A percentile compares a stretch with the other conserved stretches of the same genome.
These are phyloP conservation scores for Barnettozyma californica DNA, from an alignment of 805 yeast genomes.

Conservation along the genomic window DNA sequence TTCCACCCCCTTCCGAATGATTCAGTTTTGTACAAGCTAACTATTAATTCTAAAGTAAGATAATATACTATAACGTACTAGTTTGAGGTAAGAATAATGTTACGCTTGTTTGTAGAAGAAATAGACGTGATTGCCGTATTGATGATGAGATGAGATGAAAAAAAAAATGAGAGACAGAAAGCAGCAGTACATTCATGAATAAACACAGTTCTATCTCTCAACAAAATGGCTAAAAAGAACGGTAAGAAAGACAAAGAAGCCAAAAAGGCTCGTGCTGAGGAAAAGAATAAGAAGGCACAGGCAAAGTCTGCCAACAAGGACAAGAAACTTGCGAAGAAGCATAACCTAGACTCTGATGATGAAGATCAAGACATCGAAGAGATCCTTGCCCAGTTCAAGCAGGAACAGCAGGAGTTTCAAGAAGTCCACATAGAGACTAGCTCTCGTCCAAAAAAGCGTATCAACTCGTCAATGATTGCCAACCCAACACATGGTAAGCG, in stretches of 20 bases:
- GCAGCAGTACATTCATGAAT: no score
- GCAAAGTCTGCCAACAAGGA: conserved; percentile 69
- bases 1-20: no score
- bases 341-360: conserved; percentile 76
- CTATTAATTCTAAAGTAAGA: no score
- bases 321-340: conserved; percentile 70
- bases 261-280: conserved; percentile 83
- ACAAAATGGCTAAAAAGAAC: conserved; percentile 74
- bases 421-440: conserved; percentile 59
- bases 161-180: neutral
- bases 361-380: conserved; percentile 86
- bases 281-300: conserved; percentile 69
- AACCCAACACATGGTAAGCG: conserved; percentile 69
- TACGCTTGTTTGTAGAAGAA: no score
- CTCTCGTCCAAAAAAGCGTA: conserved; percentile 58
- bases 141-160: neutral
- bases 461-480: conserved; percentile 71
- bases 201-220: neutral
- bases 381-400: conserved; percentile 68
- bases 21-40: no score
- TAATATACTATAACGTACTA: no score
- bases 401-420: conserved; percentile 74
- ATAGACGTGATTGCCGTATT: no score
- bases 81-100: no score
- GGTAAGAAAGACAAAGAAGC: conserved; percentile 85